Evolutionary conservation across 208 protist species (phyloP), one percentile per base, ranked within the genome.

Genomic region (Blechomonas ayalai): DNA sequence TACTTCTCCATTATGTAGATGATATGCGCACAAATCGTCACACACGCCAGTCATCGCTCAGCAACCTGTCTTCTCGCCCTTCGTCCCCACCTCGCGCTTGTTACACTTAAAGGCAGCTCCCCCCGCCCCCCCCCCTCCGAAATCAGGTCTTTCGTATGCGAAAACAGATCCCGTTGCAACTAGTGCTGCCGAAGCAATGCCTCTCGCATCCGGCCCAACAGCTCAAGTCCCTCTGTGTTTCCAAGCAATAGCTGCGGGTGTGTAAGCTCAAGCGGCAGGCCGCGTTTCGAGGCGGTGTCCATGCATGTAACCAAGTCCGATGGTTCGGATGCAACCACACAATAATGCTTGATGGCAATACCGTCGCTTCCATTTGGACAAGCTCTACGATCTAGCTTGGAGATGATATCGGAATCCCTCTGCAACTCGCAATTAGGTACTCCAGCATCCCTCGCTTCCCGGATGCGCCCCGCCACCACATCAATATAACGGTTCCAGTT

Each of bases 401-500:
- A n/a, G n/a, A n/a, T n/a, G n/a, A n/a, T n/a, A n/a, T n/a, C n/a
- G n/a, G n/a, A n/a, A n/a, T n/a, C n/a, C n/a, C n/a, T n/a, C n/a
- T n/a, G n/a, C n/a, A n/a, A n/a, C n/a, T n/a, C n/a, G n/a, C n/a
- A n/a, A 23, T 49, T 16, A 37, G 39, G 27, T 15, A 37, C 35
- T 3, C 13, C 36, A n/a, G 16, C 31, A 9, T 3, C 36, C 28
- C 7, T 3, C 23, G 12, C 19, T 28, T 12, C 24, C 25, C 31
- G 32, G 22, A 8, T 32, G 32, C 22, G n/a, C n/a, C n/a, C n/a
- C 34, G 57, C 42, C 65, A 90, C 58, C 10, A 73, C 40, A 12
- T 43, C 50, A 6, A 87, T 59, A 52, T 92, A 85, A 18, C 50
- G 46, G 41, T 92, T 92, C 80, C 84, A 92, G 38, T 84, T 71